These are phyloP conservation scores for Canariomyces notabilis DNA, from an alignment of 2,329 filamentous ascomycete species.

Conservation along the genomic window DNA sequence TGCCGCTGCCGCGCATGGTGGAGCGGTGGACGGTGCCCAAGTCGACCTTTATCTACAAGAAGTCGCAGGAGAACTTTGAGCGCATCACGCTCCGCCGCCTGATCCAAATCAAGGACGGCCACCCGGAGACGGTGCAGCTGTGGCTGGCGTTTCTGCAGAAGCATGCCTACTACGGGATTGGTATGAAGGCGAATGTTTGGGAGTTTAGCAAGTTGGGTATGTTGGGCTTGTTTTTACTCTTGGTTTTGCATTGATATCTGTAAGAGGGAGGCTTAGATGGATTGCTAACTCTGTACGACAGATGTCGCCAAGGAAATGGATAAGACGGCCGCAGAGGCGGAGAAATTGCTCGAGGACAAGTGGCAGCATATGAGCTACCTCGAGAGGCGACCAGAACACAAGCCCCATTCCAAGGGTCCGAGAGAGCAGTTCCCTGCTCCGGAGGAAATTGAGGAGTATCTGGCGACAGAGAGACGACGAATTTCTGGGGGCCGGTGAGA, in stretches of 20 bases:
- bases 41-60: slow-evolving; percentile 91
- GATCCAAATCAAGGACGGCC: slow-evolving; percentile 88
- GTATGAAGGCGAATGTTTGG: slow-evolving; percentile 98
- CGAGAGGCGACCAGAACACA: slow-evolving; percentile 38
- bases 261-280: slow-evolving; percentile 1
- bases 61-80: slow-evolving; percentile 97
- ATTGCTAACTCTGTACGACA: slow-evolving; percentile 26
- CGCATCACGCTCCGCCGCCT: slow-evolving; percentile 77
- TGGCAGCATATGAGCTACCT: slow-evolving; percentile 53
- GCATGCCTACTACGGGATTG: slow-evolving; percentile 90
- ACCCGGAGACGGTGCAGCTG: slow-evolving; percentile 80
- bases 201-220: slow-evolving; percentile 72
- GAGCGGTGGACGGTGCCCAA: slow-evolving; percentile 93
- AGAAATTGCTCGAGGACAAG: slow-evolving; percentile 41
- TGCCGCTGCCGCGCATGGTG: slow-evolving; percentile 77
- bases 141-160: slow-evolving; percentile 93
- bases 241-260: slow-evolving; percentile 1
- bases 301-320: slow-evolving; percentile 51
- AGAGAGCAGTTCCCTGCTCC: slow-evolving; percentile 43
- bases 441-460: slow-evolving; percentile 53
- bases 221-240: slow-evolving; percentile 18
- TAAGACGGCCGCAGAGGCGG: slow-evolving; percentile 39
- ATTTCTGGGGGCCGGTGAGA: slow-evolving; percentile 27
- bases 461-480: slow-evolving; percentile 48
- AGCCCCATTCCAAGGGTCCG: slow-evolving; percentile 52